Conservation (phyloP, 192 early-diverging fungal species). For the Globomyces pollinis-pini region DNA sequence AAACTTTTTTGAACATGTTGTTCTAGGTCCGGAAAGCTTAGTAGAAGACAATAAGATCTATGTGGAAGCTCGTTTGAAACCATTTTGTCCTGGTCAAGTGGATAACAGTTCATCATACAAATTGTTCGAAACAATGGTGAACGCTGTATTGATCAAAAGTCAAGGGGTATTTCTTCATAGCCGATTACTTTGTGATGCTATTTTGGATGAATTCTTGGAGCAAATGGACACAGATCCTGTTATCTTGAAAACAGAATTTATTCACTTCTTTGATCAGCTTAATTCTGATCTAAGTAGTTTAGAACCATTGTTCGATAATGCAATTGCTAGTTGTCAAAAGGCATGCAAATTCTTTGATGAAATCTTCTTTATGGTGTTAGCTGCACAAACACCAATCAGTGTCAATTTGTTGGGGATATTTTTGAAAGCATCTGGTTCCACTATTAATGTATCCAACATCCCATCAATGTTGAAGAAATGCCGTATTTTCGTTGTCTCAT, state of each 20-base stretch:
- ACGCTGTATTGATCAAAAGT: not conserved
- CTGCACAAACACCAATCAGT: not conserved
- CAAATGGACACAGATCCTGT: not conserved
- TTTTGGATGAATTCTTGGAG: not conserved
- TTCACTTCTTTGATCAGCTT: not conserved
- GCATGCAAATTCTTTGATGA: not conserved
- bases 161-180: not conserved
- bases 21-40: not conserved
- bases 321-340: not conserved
- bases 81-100: not conserved
- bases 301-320: not conserved
- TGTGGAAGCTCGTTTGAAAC: not conserved
- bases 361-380: not conserved
- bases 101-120: too few species aligned
- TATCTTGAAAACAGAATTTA: not conserved
- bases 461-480: not conserved
- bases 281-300: not conserved
- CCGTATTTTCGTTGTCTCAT: not conserved
- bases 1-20: not conserved
- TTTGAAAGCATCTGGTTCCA: not conserved
- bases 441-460: not conserved
- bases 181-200: not conserved
- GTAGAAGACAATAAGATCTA: not conserved
- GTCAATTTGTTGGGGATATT: not conserved
- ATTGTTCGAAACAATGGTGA: not conserved